phyloP scores from a whole-genome alignment of 495 filamentous ascomycete genomes.

The Bombardia bombarda region DNA sequence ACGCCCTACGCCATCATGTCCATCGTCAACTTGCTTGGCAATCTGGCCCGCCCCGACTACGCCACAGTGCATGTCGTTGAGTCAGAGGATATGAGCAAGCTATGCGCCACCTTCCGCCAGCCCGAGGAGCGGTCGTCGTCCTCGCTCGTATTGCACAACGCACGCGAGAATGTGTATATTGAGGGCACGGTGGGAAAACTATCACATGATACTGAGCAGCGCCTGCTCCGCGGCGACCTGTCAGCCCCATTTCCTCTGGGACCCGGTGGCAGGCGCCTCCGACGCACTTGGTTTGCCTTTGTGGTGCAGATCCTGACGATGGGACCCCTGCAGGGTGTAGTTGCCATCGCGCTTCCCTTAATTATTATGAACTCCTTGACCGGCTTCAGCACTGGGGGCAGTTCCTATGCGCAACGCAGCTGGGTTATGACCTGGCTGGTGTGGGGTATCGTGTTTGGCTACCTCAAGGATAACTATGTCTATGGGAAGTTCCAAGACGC shows the following conservation, averaged over 20 bases:
- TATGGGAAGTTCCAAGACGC: not conserved
- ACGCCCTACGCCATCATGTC: conserved; percentile 2
- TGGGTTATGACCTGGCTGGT: conserved; percentile 3
- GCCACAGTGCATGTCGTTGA: not conserved
- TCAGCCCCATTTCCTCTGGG: not conserved
- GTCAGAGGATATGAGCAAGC: not conserved
- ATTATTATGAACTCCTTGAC: not conserved
- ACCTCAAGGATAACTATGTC: not conserved
- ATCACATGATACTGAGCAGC: not conserved
- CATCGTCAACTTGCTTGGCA: not conserved
- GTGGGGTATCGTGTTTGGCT: not conserved
- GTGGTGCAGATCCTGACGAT: no score
- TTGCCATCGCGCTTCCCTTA: not conserved
- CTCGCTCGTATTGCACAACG: not conserved
- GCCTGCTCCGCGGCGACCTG: not conserved
- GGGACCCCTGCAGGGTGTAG: no score
- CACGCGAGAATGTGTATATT: not conserved
- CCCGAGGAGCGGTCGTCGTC: no score
- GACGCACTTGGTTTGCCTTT: no score
- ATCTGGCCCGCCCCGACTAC: not conserved
- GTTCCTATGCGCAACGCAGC: not conserved
- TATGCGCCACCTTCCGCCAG: not conserved
- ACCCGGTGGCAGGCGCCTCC: no score
- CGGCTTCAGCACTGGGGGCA: not conserved
- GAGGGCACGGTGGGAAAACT: not conserved